Percentiles rank a stretch among this genome's conserved stretches.
Conservation (phyloP, 495 filamentous ascomycete species). For the Cercophora samala region DNA sequence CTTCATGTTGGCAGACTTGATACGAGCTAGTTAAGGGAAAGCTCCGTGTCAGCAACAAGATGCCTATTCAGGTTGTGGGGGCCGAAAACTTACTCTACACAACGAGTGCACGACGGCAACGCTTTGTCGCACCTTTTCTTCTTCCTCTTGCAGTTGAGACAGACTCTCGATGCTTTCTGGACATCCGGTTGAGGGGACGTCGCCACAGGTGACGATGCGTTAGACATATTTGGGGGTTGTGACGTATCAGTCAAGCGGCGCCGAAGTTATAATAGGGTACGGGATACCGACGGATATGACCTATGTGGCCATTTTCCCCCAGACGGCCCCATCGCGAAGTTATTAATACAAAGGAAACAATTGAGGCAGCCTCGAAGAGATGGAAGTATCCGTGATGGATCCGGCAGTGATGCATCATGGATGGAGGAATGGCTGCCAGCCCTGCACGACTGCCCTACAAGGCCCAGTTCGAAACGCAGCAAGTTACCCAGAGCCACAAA, state of each 20-base stretch:
- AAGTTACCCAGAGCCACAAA: constrained; percentile 5
- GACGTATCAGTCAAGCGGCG: constrained; percentile 8
- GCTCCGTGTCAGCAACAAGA: constrained; percentile 11
- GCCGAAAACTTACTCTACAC: constrained; percentile 24
- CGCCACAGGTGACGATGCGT: constrained; percentile 24
- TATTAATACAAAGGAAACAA: constrained; percentile 7
- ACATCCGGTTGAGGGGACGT: constrained; percentile 18
- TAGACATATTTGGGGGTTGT: constrained; percentile 24
- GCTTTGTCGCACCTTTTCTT: constrained; percentile 34
- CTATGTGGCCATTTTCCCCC: constrained; percentile 2
- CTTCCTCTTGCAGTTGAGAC: constrained; percentile 28
- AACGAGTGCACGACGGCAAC: constrained; percentile 27
- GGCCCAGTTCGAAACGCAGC: constrained; percentile 4
- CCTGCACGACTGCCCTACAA: constrained; percentile 1
- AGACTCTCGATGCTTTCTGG: constrained; percentile 28
- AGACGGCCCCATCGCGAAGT: constrained; percentile 3
- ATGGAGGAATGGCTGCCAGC: neutral
- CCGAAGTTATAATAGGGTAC: constrained; percentile 5
- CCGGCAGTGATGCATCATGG: constrained; percentile 5
- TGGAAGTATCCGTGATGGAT: neutral
- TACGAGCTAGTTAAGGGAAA: constrained; percentile 17
- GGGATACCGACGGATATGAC: neutral
- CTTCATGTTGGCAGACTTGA: constrained; percentile 28
- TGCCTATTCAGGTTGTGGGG: neutral
- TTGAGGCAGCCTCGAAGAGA: constrained; percentile 9